Conservation (phyloP, 2,329 filamentous ascomycete species). For the Aspergillus pseudotamarii region DNA sequence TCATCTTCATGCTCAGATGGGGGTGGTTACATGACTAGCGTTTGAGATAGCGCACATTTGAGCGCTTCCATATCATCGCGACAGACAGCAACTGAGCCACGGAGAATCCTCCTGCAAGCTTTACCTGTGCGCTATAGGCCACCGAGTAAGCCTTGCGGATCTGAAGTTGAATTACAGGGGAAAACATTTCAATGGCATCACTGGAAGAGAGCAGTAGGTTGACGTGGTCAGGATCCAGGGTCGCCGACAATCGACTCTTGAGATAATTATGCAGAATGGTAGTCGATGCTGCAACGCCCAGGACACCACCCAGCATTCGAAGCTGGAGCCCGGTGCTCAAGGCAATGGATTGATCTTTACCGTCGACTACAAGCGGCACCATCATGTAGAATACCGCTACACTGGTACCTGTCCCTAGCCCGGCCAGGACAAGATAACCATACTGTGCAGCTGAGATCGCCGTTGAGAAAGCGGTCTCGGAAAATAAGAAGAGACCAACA, state of each 20-base stretch:
- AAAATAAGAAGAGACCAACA: conserved; percentile 21
- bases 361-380: conserved; percentile 17
- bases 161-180: conserved; percentile 4
- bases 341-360: conserved; percentile 26
- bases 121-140: conserved; percentile 25
- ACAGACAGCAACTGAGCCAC: conserved; percentile 16
- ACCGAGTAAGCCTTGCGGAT: conserved; percentile 17
- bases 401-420: conserved; percentile 17
- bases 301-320: conserved; percentile 42
- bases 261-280: conserved; percentile 25
- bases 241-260: background rate
- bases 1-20: background rate
- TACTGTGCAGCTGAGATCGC: conserved; percentile 26
- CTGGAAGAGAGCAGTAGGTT: conserved; percentile 1
- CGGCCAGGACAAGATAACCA: conserved; percentile 21
- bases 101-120: conserved; percentile 18
- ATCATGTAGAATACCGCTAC: conserved; percentile 21
- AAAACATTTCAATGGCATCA: conserved; percentile 9
- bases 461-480: conserved; percentile 8
- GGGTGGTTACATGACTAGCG: background rate
- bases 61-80: conserved; percentile 21
- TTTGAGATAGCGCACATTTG: background rate
- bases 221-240: conserved; percentile 6
- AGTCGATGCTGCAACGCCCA: conserved; percentile 41
- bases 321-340: conserved; percentile 44